A percentile compares a stretch with the other conserved stretches of the same genome.
Conservation (phyloP, 352 stramenopile genomes). For the Phytophthora litchii region DNA sequence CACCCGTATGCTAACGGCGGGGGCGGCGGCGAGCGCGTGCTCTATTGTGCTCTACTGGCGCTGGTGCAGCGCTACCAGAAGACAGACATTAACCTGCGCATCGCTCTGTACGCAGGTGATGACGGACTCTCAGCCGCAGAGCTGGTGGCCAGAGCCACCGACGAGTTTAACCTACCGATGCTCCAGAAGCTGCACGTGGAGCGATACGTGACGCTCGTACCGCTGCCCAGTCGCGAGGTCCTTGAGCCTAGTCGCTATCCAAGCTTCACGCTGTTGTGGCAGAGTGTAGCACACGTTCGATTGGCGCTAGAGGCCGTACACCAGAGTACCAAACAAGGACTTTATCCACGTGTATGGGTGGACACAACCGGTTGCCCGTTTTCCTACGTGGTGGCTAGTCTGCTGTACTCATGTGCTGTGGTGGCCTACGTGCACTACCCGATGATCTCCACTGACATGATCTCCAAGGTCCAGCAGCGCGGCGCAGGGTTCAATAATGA, state of each 20-base stretch:
- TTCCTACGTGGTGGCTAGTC: slow-evolving; percentile 93
- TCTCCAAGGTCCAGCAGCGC: slow-evolving; percentile 92
- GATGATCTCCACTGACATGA: slow-evolving; percentile 99
- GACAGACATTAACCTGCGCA: slow-evolving; percentile 26
- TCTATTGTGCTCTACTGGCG: slow-evolving; percentile 95
- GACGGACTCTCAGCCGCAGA: slow-evolving; percentile 60
- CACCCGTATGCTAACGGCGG: slow-evolving; percentile 95
- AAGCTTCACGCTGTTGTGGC: slow-evolving; percentile 95
- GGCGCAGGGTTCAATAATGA: slow-evolving; percentile 95
- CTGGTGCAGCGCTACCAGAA: slow-evolving; percentile 63
- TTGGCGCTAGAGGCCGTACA: slow-evolving; percentile 90
- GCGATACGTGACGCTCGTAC: slow-evolving; percentile 71
- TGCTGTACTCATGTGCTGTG: slow-evolving; percentile 86
- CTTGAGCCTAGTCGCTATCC: slow-evolving; percentile 84
- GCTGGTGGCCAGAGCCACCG: slow-evolving; percentile 77
- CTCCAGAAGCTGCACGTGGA: slow-evolving; percentile 57
- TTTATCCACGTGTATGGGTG: slow-evolving; percentile 92
- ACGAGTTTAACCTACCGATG: slow-evolving; percentile 90
- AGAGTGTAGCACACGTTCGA: slow-evolving; percentile 94
- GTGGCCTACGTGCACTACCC: slow-evolving; percentile 99
- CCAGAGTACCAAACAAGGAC: slow-evolving; percentile 39
- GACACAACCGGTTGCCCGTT: slow-evolving; percentile 99
- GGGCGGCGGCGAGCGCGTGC: slow-evolving; percentile 97
- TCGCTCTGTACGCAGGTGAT: slow-evolving; percentile 83
- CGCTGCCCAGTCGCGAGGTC: slow-evolving; percentile 64